Percentiles rank a stretch among this genome's conserved stretches.
Evolutionary conservation across 176 grass and related monocot species (phyloP).

Genomic region (Triticum turgidum): DNA sequence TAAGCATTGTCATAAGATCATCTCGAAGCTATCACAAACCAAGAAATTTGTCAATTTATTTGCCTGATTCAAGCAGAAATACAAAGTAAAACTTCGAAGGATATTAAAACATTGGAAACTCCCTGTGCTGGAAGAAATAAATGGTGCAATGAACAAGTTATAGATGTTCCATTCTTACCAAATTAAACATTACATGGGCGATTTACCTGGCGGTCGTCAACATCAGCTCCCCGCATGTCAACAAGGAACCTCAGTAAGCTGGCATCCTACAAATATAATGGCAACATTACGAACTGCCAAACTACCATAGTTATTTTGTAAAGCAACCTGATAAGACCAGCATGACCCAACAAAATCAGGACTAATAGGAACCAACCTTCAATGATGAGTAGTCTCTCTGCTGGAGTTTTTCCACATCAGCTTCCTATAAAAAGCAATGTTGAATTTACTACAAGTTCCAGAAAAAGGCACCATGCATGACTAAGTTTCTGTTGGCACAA

Average conservation of each 20-base stretch:
- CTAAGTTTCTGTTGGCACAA: constrained; percentile 1
- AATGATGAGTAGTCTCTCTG: constrained; percentile 94
- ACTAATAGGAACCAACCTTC: constrained; percentile 55
- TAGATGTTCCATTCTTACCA: background rate
- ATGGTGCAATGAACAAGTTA: background rate
- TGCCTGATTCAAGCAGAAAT: background rate
- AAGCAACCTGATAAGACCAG: background rate
- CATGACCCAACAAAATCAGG: constrained; percentile 23
- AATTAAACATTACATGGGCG: background rate
- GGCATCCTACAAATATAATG: constrained; percentile 63
- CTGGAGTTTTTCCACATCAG: constrained; percentile 96
- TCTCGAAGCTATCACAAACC: constrained; percentile 70
- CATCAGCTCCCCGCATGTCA: constrained; percentile 91
- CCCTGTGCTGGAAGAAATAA: constrained; percentile 5
- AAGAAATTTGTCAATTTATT: constrained; percentile 26
- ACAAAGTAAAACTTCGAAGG: background rate
- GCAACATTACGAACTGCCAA: background rate
- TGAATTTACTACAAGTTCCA: background rate
- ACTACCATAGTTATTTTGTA: background rate
- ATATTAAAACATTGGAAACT: background rate
- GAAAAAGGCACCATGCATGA: constrained; percentile 21
- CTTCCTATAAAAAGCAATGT: constrained; percentile 54
- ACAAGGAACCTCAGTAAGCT: constrained; percentile 97
- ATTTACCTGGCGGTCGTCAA: constrained; percentile 90
- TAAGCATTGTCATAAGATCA: constrained; percentile 99